These are phyloP conservation scores for Candida awuae DNA, from an alignment of 805 yeast species.

Conservation along the genomic window DNA sequence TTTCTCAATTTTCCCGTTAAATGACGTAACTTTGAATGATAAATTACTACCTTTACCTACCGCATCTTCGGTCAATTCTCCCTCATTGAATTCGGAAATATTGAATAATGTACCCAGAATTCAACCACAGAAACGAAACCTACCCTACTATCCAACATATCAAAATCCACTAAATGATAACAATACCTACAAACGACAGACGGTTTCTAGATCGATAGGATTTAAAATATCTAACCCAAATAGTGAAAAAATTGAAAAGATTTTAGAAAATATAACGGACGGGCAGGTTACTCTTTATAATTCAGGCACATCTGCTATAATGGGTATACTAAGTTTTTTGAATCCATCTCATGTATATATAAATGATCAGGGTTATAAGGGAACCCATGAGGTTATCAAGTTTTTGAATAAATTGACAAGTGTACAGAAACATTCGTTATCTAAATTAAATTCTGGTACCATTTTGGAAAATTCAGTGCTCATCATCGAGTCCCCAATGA, in stretches of 20 bases:
- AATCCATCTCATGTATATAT: constrained; percentile 40
- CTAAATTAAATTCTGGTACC: constrained; percentile 27
- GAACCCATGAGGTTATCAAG: constrained; percentile 41
- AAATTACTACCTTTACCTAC: not conserved
- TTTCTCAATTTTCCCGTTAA: constrained; percentile 13
- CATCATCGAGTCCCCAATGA: constrained; percentile 47
- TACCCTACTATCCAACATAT: constrained; percentile 22
- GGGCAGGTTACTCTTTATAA: constrained; percentile 40
- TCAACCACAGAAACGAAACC: constrained; percentile 1
- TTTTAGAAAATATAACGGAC: constrained; percentile 37
- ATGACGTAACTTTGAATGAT: not conserved
- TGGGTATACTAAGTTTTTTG: constrained; percentile 39
- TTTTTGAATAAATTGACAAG: constrained; percentile 37
- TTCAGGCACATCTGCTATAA: constrained; percentile 45
- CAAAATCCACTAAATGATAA: constrained; percentile 21
- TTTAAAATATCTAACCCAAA: constrained; percentile 41
- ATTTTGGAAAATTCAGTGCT: constrained; percentile 37
- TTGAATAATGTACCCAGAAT: not conserved
- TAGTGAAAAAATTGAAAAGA: constrained; percentile 39
- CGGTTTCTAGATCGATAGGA: constrained; percentile 28
- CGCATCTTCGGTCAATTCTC: not conserved
- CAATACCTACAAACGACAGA: constrained; percentile 9
- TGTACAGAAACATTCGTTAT: constrained; percentile 30
- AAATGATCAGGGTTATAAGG: constrained; percentile 43
- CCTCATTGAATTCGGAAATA: not conserved